Base-by-base conservation (phyloP, 106 monocot genomes). In the Agapanthus africanus region DNA sequence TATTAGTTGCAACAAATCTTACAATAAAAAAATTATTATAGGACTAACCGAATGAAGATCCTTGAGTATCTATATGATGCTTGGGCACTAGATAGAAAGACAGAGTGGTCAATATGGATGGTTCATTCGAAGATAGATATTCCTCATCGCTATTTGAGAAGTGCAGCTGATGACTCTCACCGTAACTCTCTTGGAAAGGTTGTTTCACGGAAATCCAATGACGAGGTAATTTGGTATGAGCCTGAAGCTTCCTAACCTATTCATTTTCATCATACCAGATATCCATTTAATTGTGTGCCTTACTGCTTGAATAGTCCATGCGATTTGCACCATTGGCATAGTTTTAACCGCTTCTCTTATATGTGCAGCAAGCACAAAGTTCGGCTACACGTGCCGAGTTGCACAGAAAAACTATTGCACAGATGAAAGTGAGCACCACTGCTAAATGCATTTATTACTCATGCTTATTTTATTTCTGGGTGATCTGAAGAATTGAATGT, bases 21-120 rank as follows among this genome's bases (percentile, higher is more conserved):
- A 65, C 25, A 9, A 36, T n/a, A n/a, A 62, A 1, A 19, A 26
- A 40, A 37, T 34, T 25, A 15, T 23, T 77, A 11, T 84, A 99
- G 97, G 83, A 67, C 57, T 39, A 77, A 90, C 69, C 82, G 81
- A 71, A 79, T 66, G 18, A 84, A 75, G 73, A 77, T 99, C 72
- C 59, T 99, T 65, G 84, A 87, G 36, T 59, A 99, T 74, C 79
- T 99, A 25, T 77, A 72, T 65, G 76, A 82, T 60, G 54, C 71
- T 35, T 99, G 97, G 97, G 74, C 84, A 26, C 38, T 40, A 54
- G 92, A 99, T 69, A 75, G 97, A 46, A 99, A 92, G 74, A 65
- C 92, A 32, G 90, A 99, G 80, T 99, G 97, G 92, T 92, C 97
- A 67, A 97, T 97, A 65, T 97, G 97, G 97, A 97, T 93, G 76